Conservation (phyloP, 768 basidiomycete genomes). For the Mycena capillaripes region DNA sequence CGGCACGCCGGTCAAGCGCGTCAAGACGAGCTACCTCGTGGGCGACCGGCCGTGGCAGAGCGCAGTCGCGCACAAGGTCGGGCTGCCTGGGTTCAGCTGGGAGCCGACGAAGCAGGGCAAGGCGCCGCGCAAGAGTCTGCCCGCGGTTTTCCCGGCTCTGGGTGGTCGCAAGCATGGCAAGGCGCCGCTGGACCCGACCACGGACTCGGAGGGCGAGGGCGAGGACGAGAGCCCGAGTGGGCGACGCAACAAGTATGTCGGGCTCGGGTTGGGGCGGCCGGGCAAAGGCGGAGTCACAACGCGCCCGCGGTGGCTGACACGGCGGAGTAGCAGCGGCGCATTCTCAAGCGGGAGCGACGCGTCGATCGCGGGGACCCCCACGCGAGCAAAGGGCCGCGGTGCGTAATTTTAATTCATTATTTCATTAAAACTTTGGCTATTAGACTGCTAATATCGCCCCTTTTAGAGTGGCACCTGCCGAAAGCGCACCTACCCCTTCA, state of each 20-base stretch:
- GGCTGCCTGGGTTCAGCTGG: slow-evolving; percentile 56
- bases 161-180: slow-evolving; percentile 49
- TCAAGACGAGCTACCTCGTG: slow-evolving; percentile 69
- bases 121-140: slow-evolving; percentile 79
- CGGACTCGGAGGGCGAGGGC: slow-evolving; percentile 76
- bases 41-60: slow-evolving; percentile 85
- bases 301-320: slow-evolving; percentile 74
- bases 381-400: slow-evolving; percentile 64
- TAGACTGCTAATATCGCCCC: slow-evolving; percentile 22
- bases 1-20: slow-evolving; percentile 86
- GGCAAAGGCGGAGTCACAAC: slow-evolving; percentile 51
- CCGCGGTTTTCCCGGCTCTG: slow-evolving; percentile 73
- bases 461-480: slow-evolving; percentile 69
- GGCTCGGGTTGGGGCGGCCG: slow-evolving; percentile 78
- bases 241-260: slow-evolving; percentile 68
- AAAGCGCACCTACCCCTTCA: slow-evolving; percentile 57
- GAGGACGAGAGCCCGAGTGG: slow-evolving; percentile 78
- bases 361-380: slow-evolving; percentile 73
- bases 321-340: slow-evolving; percentile 85
- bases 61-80: slow-evolving; percentile 79
- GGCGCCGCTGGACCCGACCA: slow-evolving; percentile 54
- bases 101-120: slow-evolving; percentile 60
- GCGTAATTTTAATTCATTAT: slow-evolving; percentile 41
- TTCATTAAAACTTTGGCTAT: slow-evolving; percentile 13
- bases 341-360: slow-evolving; percentile 84